These are phyloP conservation scores for Rhizophagus sp. DNA, from an alignment of 192 early-diverging fungal species.

Conservation along the genomic window DNA sequence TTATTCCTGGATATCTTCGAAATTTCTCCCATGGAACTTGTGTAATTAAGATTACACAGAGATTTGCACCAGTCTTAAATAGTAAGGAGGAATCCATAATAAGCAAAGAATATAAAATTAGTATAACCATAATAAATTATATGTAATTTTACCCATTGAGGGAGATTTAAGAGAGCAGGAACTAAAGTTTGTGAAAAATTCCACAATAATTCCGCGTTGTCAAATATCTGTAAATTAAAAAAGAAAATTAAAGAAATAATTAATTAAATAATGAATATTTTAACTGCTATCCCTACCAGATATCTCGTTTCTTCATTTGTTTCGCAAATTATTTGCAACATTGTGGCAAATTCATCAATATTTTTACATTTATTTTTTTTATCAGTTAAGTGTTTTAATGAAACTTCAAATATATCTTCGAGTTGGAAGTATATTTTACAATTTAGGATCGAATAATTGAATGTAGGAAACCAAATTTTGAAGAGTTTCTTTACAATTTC, in stretches of 20 bases:
- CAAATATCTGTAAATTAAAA: neutral
- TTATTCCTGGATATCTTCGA: neutral
- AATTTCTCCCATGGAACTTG: conserved; percentile 21
- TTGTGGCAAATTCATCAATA: neutral
- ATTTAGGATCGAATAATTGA: neutral
- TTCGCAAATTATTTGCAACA: neutral
- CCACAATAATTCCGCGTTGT: conserved; percentile 3
- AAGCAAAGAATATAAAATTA: neutral
- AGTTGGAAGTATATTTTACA: neutral
- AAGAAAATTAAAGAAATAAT: neutral
- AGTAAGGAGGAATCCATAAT: neutral
- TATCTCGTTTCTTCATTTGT: neutral
- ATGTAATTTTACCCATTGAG: neutral
- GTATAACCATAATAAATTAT: neutral
- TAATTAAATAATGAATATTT: neutral
- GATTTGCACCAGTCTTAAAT: neutral
- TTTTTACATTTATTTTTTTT: neutral
- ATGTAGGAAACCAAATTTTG: neutral
- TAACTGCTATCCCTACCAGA: neutral
- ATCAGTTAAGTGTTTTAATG: neutral
- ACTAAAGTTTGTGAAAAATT: neutral
- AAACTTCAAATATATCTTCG: conserved; percentile 1
- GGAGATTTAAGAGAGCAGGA: neutral
- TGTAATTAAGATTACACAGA: conserved; percentile 2
- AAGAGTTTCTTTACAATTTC: conserved; percentile 2